These are phyloP conservation scores for Lachnellula arida DNA, from an alignment of 2,329 filamentous ascomycete genomes.

Conservation along the genomic window DNA sequence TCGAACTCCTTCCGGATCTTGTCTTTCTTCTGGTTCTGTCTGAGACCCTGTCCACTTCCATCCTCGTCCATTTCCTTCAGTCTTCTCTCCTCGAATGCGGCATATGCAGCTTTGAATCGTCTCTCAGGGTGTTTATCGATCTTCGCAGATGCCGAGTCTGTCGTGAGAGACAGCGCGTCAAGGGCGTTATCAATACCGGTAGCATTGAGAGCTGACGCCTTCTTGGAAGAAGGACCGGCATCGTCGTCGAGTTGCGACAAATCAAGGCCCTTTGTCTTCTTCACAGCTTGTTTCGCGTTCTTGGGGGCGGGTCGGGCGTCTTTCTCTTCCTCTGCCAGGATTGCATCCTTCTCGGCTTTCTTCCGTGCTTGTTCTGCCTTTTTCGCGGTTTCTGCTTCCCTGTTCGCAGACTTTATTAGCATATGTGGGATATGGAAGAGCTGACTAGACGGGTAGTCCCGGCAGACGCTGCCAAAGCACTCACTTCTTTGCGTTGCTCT, in stretches of 20 bases:
- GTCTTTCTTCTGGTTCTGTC: constrained; percentile 79
- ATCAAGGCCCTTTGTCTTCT: constrained; percentile 68
- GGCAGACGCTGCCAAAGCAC: constrained; percentile 30
- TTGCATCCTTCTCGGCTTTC: constrained; percentile 86
- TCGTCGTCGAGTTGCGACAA: constrained; percentile 68
- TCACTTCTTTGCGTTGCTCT: constrained; percentile 83
- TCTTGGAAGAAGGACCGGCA: constrained; percentile 31
- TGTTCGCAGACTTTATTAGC: constrained; percentile 35
- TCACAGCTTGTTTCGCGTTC: constrained; percentile 62
- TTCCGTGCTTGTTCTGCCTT: constrained; percentile 78
- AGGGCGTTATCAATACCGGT: constrained; percentile 90
- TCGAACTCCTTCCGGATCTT: constrained; percentile 89
- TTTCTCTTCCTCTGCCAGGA: constrained; percentile 82
- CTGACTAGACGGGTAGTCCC: constrained; percentile 10
- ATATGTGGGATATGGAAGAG: constrained; percentile 6
- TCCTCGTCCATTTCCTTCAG: constrained; percentile 83
- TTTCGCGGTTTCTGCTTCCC: constrained; percentile 79
- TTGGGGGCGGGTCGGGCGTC: constrained; percentile 63
- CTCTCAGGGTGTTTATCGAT: constrained; percentile 86
- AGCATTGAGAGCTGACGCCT: constrained; percentile 63
- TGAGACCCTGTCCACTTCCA: constrained; percentile 64
- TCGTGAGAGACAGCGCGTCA: constrained; percentile 70
- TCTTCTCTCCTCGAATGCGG: constrained; percentile 74
- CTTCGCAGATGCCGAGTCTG: constrained; percentile 55
- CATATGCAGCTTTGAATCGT: constrained; percentile 80